A percentile compares a stretch with the other conserved stretches of the same genome.
phyloP scores from a whole-genome alignment of 805 yeast genomes.

The Teunomyces funiuensis region DNA sequence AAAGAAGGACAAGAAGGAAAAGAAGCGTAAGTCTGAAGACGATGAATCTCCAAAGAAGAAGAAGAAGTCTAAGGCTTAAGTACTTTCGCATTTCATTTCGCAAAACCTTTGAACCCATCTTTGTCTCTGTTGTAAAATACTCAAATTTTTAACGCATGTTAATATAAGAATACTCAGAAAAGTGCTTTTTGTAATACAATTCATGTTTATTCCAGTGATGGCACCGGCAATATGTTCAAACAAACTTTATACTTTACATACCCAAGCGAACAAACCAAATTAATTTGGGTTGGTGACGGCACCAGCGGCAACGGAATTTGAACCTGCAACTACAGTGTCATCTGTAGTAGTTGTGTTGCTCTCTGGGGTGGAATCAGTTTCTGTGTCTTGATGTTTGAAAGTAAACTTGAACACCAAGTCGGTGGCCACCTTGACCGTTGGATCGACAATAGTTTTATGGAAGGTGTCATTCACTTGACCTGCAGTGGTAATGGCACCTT shows the following conservation, averaged over 20 bases:
- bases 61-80: slow-evolving; percentile 47
- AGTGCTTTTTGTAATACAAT: background rate
- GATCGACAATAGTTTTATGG: slow-evolving; percentile 1
- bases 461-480: slow-evolving; percentile 2
- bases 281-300: background rate
- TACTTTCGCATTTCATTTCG: slow-evolving; percentile 6
- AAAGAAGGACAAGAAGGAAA: slow-evolving; percentile 38
- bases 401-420: slow-evolving; percentile 2
- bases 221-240: background rate
- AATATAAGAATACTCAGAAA: slow-evolving; percentile 7
- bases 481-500: background rate
- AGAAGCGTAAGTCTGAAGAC: slow-evolving; percentile 37
- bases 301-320: background rate
- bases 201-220: background rate
- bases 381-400: background rate
- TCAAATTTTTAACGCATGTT: slow-evolving; percentile 28
- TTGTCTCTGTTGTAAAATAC: slow-evolving; percentile 24
- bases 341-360: background rate
- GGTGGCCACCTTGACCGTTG: slow-evolving; percentile 1
- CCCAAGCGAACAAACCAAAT: background rate
- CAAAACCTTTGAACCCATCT: slow-evolving; percentile 5
- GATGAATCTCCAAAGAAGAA: slow-evolving; percentile 41
- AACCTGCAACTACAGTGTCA: background rate
- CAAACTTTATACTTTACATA: background rate
- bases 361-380: background rate